Evolutionary conservation across 768 basidiomycete genomes (phyloP).

Genomic region (Piloderma croceum): DNA sequence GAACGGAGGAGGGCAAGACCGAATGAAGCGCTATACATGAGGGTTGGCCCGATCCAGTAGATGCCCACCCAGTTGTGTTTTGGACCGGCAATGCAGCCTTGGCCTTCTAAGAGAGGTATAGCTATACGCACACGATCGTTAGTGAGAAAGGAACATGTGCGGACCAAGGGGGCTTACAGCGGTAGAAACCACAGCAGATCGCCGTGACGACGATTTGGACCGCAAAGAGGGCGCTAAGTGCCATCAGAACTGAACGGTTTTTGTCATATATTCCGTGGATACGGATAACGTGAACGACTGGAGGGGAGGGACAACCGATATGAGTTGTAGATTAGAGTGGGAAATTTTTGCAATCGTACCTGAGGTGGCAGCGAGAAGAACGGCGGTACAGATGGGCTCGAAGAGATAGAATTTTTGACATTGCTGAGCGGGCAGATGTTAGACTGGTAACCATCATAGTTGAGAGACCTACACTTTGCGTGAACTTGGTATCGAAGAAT

Average conservation of each 20-base stretch:
- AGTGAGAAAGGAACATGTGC: constrained; percentile 5
- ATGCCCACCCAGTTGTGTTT: constrained; percentile 77
- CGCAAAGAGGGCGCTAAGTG: constrained; percentile 56
- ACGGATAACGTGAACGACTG: constrained; percentile 70
- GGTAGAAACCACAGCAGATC: constrained; percentile 73
- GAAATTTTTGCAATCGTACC: constrained; percentile 36
- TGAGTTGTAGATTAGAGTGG: too few species aligned
- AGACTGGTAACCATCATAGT: constrained; percentile 1
- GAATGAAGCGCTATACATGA: constrained; percentile 67
- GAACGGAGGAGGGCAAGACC: constrained; percentile 57
- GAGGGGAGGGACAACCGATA: too few species aligned
- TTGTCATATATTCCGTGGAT: constrained; percentile 77
- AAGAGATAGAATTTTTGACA: constrained; percentile 76
- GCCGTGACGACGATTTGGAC: constrained; percentile 70
- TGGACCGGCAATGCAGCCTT: constrained; percentile 85
- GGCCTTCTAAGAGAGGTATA: constrained; percentile 64
- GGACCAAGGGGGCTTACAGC: constrained; percentile 38
- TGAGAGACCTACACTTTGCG: constrained; percentile 39
- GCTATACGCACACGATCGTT: constrained; percentile 30
- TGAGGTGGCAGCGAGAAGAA: constrained; percentile 71
- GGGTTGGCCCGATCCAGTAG: constrained; percentile 77
- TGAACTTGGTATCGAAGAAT: constrained; percentile 76
- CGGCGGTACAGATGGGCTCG: constrained; percentile 79
- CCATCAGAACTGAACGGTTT: constrained; percentile 43
- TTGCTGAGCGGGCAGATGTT: constrained; percentile 28